Evolutionary conservation across 2,329 filamentous ascomycete species (phyloP).

Genomic region (Sporothrix inflata): DNA sequence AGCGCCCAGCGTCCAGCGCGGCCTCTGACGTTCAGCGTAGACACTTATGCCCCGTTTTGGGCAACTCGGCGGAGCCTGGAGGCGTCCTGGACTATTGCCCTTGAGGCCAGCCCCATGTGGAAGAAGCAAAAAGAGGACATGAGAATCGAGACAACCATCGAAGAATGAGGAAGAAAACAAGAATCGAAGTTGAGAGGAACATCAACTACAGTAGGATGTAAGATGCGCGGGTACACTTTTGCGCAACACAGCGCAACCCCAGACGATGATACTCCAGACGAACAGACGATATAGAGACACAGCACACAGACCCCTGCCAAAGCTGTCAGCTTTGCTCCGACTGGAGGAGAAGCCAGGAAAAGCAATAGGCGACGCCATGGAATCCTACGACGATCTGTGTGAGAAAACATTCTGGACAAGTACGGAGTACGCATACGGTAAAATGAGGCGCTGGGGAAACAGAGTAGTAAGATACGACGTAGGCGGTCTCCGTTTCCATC

Average conservation of each 20-base stretch:
- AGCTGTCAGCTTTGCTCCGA: slow-evolving; percentile 7
- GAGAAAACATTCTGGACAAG: background rate
- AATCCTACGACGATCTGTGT: background rate
- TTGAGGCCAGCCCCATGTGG: background rate
- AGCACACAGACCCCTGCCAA: background rate
- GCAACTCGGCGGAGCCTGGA: background rate
- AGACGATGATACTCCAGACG: background rate
- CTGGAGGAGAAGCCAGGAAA: background rate
- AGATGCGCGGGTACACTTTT: background rate
- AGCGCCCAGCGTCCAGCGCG: background rate
- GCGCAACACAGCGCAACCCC: background rate
- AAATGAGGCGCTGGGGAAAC: too few relatives aligned
- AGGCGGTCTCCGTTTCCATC: too few relatives aligned
- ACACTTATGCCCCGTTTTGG: background rate
- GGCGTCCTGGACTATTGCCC: background rate
- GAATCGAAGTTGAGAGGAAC: too few relatives aligned
- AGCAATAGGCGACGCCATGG: background rate
- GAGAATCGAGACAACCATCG: background rate
- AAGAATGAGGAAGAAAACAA: too few relatives aligned
- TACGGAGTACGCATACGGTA: background rate
- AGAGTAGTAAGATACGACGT: too few relatives aligned
- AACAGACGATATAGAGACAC: background rate
- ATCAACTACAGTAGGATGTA: too few relatives aligned
- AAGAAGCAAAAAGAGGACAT: background rate
- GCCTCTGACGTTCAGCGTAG: too few relatives aligned